Conservation (phyloP, 164 flowering plant species). For the Vitis rotundifolia region DNA sequence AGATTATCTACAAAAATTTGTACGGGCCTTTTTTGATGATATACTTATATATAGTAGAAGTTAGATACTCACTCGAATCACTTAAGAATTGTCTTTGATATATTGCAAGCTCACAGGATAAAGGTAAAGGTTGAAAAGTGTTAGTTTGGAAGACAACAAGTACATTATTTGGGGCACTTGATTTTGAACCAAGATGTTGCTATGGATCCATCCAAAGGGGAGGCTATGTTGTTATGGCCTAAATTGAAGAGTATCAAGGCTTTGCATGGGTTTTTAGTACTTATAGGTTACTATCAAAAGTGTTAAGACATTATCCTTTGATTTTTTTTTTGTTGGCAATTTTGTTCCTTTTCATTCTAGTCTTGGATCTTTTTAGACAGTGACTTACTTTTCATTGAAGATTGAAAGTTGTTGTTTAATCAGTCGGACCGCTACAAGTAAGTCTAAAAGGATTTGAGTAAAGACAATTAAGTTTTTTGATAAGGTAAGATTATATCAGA, state of each 20-base stretch:
- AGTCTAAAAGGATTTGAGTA: too few species aligned
- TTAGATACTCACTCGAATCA: not conserved
- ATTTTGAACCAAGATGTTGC: not conserved
- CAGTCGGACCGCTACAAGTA: too few species aligned
- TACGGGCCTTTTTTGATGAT: not conserved
- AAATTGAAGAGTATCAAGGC: not conserved
- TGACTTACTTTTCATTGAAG: too few species aligned
- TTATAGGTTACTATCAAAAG: not conserved
- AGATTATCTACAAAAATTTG: too few species aligned
- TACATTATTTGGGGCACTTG: not conserved
- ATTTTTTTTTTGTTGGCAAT: too few species aligned
- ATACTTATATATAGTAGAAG: not conserved
- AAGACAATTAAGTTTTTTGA: too few species aligned
- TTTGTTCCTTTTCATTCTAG: too few species aligned
- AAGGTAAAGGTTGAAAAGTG: not conserved
- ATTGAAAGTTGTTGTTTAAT: too few species aligned
- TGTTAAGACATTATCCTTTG: not conserved
- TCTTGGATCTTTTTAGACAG: too few species aligned
- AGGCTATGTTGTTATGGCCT: not conserved
- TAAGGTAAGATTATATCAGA: too few species aligned
- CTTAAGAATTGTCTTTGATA: not conserved
- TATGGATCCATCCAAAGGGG: not conserved
- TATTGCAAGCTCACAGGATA: not conserved
- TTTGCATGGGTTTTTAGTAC: not conserved
- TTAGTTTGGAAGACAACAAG: not conserved